phyloP scores from a whole-genome alignment of 2,329 filamentous ascomycete genomes.

The Fusarium luffae region DNA sequence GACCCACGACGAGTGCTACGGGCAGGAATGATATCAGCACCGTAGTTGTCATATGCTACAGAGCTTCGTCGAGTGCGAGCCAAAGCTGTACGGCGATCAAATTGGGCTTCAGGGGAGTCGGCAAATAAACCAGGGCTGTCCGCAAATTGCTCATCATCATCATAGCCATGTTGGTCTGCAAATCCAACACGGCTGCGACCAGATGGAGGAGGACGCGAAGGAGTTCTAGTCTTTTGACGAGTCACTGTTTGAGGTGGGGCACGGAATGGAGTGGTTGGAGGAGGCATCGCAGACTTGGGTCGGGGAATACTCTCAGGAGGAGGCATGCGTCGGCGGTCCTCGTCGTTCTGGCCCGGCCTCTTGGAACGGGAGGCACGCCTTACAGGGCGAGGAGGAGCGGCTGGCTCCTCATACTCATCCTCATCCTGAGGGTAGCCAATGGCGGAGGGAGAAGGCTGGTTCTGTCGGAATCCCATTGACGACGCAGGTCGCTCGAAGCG shows the following conservation, averaged over 20 bases:
- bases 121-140: conserved; percentile 53
- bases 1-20: conserved; percentile 50
- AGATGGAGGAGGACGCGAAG: conserved; percentile 48
- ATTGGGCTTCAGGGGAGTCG: conserved; percentile 52
- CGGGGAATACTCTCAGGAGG: conserved; percentile 56
- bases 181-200: conserved; percentile 50
- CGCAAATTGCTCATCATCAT: conserved; percentile 53
- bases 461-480: conserved; percentile 54
- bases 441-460: conserved; percentile 40
- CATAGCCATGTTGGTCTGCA: conserved; percentile 48
- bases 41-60: conserved; percentile 52
- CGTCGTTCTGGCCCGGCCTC: conserved; percentile 51
- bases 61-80: conserved; percentile 52
- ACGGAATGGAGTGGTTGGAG: conserved; percentile 46
- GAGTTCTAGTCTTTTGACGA: conserved; percentile 48
- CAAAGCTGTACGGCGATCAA: conserved; percentile 50
- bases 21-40: conserved; percentile 51
- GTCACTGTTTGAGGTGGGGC: conserved; percentile 44
- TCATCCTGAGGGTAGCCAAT: conserved; percentile 54
- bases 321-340: conserved; percentile 62
- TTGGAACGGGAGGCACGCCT: conserved; percentile 58
- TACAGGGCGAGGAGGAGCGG: conserved; percentile 47
- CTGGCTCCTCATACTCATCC: conserved; percentile 56
- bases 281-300: conserved; percentile 50
- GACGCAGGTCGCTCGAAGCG: conserved; percentile 55